phyloP scores from a whole-genome alignment of 495 filamentous ascomycete species.

The Parachaetomium inaequale region DNA sequence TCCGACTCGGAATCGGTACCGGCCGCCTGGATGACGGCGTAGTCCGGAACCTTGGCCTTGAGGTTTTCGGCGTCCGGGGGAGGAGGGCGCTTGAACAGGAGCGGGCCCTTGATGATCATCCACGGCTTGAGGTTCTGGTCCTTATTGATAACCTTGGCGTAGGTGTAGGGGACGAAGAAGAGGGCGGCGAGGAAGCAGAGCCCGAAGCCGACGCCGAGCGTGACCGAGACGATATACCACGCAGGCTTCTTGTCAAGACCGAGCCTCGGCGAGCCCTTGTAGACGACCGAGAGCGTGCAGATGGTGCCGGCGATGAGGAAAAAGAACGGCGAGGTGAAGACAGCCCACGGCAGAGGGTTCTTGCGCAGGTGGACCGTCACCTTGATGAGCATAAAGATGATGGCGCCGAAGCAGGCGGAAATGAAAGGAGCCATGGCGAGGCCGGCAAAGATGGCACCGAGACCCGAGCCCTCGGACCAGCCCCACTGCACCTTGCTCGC shows the following conservation, averaged over 20 bases:
- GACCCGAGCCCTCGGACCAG: constrained; percentile 42
- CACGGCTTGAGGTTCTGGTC: constrained; percentile 58
- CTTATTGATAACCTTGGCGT: constrained; percentile 55
- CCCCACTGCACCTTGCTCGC: constrained; percentile 53
- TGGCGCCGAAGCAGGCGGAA: constrained; percentile 54
- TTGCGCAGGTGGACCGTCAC: constrained; percentile 57
- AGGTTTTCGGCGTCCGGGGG: constrained; percentile 33
- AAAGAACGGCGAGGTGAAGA: constrained; percentile 58
- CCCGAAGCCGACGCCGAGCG: constrained; percentile 56
- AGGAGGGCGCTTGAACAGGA: constrained; percentile 51
- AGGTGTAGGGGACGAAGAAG: constrained; percentile 63
- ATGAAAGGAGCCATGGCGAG: constrained; percentile 61
- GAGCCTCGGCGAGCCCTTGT: constrained; percentile 47
- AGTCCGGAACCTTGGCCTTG: constrained; percentile 39
- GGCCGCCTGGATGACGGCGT: constrained; percentile 54
- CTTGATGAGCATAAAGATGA: constrained; percentile 63
- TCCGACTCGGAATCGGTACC: neutral
- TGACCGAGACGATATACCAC: constrained; percentile 49
- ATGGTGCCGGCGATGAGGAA: constrained; percentile 59
- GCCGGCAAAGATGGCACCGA: constrained; percentile 57
- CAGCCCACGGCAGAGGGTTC: constrained; percentile 55
- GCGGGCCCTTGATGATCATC: constrained; percentile 55
- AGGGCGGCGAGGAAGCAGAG: constrained; percentile 49
- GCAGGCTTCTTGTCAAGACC: constrained; percentile 47
- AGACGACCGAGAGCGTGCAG: constrained; percentile 62